Percentiles rank a stretch among this genome's conserved stretches.
phyloP scores from a whole-genome alignment of 1,284 basidiomycete genomes.

The Rhodotorula sp. region DNA sequence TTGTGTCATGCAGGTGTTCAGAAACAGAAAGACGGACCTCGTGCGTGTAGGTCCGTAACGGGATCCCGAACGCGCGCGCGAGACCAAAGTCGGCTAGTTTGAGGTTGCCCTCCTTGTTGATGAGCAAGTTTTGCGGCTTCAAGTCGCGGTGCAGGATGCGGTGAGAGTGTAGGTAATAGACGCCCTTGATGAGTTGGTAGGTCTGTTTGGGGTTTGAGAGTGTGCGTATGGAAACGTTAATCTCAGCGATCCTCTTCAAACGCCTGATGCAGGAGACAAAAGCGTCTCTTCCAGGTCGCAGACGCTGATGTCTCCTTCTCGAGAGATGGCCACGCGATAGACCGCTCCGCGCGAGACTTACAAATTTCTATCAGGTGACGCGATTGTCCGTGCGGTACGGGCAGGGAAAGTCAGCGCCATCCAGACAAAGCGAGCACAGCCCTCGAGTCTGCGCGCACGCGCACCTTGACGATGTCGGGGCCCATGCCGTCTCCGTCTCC shows the following conservation, averaged over 20 bases:
- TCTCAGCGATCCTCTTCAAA: conserved; percentile 58
- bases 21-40: conserved; percentile 62
- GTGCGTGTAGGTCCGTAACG: conserved; percentile 96
- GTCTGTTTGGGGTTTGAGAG: conserved; percentile 51
- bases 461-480: conserved; percentile 78
- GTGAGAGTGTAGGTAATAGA: conserved; percentile 93
- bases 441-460: conserved; percentile 41
- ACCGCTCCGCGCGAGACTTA: conserved; percentile 11
- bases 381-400: no score
- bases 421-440: neutral
- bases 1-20: no score
- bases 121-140: conserved; percentile 96
- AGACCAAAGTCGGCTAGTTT: conserved; percentile 97
- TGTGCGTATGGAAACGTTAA: conserved; percentile 53
- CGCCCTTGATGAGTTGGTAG: conserved; percentile 77
- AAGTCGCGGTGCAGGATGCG: conserved; percentile 95
- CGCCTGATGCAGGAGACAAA: no score
- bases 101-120: conserved; percentile 83
- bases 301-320: no score
- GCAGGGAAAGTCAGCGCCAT: neutral
- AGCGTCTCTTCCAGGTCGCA: no score
- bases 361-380: conserved; percentile 65
- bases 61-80: conserved; percentile 94
- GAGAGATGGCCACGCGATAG: no score
- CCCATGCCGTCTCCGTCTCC: conserved; percentile 58